Base-by-base conservation (phyloP, 305 asterid species). In the Nicotiana rustica region DNA sequence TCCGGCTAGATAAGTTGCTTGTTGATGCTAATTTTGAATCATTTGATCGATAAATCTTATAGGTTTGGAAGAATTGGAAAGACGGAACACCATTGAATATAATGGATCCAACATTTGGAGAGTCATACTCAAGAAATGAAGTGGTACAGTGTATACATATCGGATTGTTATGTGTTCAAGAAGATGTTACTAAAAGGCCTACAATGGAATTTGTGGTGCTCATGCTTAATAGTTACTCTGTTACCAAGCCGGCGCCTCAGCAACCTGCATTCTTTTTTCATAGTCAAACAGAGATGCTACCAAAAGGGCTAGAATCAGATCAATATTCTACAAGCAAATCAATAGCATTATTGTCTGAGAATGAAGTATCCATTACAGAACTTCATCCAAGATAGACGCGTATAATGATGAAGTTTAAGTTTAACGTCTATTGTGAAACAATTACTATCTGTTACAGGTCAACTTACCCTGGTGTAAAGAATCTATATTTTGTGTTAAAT, bases 101-200 rank as follows among this genome's bases (percentile, higher is more conserved):
- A 80, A 29, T 78, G 8, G 87, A 86, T 71, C 84, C 86, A 67
- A 44, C 7, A 15, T 33, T 86, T 0, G 17, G 21, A 17, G 77
- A 82, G 3, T 84, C 82, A 8, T 19, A 17, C 31, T n/a, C 15
- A 0, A 33, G 67, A 31, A 77, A 69, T 68, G 87, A 84, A 84
- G 85, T 82, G 59, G 44, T 71, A 47, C 81, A 31, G 0, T 64
- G 87, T 29, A 78, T 86, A 10, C 84, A 86, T 1, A 82, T 86
- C 3, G 82, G 89, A 0, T 78, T 84, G 14, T 41, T 84, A 36
- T 84, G 87, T 33, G 89, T 84, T 73, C 85, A 86, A 73, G 79
- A 86, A 2, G 68, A 78, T 33, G 69, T 31, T 8, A 80, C 29
- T 0, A 15, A 14, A 5, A 86, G 87, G 59, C 85, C 85, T 2